A percentile compares a stretch with the other conserved stretches of the same genome.
Evolutionary conservation across 257 asterid species (phyloP).

Genomic region (Avicennia marina): DNA sequence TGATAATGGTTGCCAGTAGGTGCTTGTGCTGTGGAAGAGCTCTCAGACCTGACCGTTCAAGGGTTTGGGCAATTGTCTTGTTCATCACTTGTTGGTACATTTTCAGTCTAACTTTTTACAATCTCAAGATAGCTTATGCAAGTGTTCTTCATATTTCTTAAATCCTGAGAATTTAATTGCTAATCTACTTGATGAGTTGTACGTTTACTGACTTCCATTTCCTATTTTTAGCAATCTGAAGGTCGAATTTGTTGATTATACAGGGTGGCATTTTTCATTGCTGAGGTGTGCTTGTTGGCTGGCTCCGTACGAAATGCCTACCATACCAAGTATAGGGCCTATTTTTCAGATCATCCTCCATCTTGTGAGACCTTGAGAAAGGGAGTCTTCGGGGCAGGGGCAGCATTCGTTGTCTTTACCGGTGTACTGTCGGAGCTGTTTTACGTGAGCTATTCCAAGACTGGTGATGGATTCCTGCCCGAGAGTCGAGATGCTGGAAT

Average conservation of each 20-base stretch:
- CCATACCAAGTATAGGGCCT: conserved; percentile 64
- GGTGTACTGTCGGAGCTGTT: conserved; percentile 64
- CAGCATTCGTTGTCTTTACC: conserved; percentile 72
- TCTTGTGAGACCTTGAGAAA: conserved; percentile 72
- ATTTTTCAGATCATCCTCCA: conserved; percentile 41
- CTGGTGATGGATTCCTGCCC: conserved; percentile 35
- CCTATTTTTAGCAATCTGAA: background rate
- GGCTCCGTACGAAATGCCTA: conserved; percentile 76
- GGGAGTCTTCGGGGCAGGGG: conserved; percentile 87
- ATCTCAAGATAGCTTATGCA: background rate
- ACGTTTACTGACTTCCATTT: background rate
- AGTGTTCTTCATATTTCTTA: background rate
- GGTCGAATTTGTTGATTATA: background rate
- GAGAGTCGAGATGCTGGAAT: conserved; percentile 54
- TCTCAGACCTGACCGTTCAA: conserved; percentile 59
- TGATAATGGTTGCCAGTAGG: conserved; percentile 54
- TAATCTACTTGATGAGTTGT: background rate
- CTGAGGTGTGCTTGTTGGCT: conserved; percentile 73
- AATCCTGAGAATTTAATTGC: background rate
- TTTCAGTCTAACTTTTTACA: background rate
- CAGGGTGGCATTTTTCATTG: conserved; percentile 68
- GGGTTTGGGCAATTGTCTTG: conserved; percentile 62
- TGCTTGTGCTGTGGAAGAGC: conserved; percentile 85
- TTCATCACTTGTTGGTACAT: conserved; percentile 78
- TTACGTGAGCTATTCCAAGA: conserved; percentile 58